Evolutionary conservation across 768 basidiomycete species (phyloP).

Genomic region (Boletellus emodensis): DNA sequence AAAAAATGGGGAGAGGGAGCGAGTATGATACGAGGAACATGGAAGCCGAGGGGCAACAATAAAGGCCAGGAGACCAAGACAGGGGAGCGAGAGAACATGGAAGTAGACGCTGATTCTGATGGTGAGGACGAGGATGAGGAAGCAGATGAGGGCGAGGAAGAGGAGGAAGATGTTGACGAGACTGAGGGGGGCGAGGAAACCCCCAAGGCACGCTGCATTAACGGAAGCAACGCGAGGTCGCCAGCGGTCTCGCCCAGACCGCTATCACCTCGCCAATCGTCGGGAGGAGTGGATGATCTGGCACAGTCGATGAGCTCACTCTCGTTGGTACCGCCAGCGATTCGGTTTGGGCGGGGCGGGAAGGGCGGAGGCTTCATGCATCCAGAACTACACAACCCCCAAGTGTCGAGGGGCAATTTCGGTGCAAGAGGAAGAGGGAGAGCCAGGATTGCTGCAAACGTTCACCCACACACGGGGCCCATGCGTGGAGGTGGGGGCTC

Average conservation of each 20-base stretch:
- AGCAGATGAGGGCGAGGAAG: conserved; percentile 8
- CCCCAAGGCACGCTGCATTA: conserved; percentile 22
- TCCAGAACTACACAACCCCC: conserved; percentile 30
- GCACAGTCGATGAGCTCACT: conserved; percentile 44
- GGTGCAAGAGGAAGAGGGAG: conserved; percentile 32
- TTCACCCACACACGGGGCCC: conserved; percentile 16
- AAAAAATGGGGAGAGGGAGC: conserved; percentile 82
- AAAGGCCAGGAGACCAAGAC: conserved; percentile 10
- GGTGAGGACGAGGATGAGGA: conserved; percentile 18
- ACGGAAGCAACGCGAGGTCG: conserved; percentile 15
- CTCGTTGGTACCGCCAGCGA: conserved; percentile 61
- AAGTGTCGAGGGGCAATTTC: conserved; percentile 26
- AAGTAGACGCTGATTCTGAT: conserved; percentile 20
- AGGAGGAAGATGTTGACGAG: conserved; percentile 18
- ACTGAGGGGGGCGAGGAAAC: conserved; percentile 25
- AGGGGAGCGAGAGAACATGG: conserved; percentile 18
- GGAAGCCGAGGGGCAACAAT: conserved; percentile 49
- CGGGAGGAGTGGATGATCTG: conserved; percentile 43
- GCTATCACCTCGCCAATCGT: conserved; percentile 20
- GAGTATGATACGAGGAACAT: conserved; percentile 69
- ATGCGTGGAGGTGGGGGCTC: conserved; percentile 3
- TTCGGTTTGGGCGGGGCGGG: conserved; percentile 73
- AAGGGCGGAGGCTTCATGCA: conserved; percentile 49
- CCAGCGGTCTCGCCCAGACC: conserved; percentile 18
- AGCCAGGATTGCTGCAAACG: conserved; percentile 22